These are phyloP conservation scores for Ochromonas danica DNA, from an alignment of 108 stramenopile species.

Conservation along the genomic window DNA sequence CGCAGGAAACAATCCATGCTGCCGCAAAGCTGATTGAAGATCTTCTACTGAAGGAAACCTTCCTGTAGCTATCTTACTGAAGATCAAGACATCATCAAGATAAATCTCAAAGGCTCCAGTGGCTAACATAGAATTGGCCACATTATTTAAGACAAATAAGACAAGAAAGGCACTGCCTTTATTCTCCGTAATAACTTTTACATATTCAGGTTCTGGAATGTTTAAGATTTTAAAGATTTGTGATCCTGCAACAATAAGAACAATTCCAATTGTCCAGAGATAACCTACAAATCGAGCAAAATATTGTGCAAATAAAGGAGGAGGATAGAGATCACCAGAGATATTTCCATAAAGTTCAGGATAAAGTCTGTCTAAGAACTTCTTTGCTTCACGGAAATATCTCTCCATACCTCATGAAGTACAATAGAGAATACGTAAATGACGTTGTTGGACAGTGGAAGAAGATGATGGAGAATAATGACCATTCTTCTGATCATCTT, in stretches of 20 bases:
- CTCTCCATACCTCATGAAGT: slow-evolving; percentile 73
- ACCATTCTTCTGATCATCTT: no score
- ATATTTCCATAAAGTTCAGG: slow-evolving; percentile 63
- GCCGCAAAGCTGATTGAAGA: no score
- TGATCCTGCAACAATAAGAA: slow-evolving; percentile 59
- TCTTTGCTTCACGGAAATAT: slow-evolving; percentile 68
- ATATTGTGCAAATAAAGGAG: slow-evolving; percentile 57
- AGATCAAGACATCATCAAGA: slow-evolving; percentile 62
- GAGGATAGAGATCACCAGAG: slow-evolving; percentile 66
- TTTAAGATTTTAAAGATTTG: slow-evolving; percentile 47
- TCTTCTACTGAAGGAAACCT: slow-evolving; percentile 60
- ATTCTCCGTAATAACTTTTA: slow-evolving; percentile 55
- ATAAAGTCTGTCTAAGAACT: slow-evolving; percentile 64
- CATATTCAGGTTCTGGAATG: slow-evolving; percentile 49
- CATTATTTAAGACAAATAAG: slow-evolving; percentile 64
- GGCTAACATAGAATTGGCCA: slow-evolving; percentile 50
- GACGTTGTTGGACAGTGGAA: no score
- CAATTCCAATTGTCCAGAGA: slow-evolving; percentile 57
- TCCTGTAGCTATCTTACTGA: slow-evolving; percentile 61
- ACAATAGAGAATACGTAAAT: slow-evolving; percentile 50
- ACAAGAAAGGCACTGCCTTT: slow-evolving; percentile 55
- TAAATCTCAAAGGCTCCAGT: slow-evolving; percentile 77
- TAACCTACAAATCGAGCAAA: slow-evolving; percentile 45
- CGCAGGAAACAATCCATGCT: no score
- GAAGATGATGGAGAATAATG: no score